A percentile compares a stretch with the other conserved stretches of the same genome.
phyloP scores from a whole-genome alignment of 2,329 filamentous ascomycete species.

The Ceratocystis huliohia region DNA sequence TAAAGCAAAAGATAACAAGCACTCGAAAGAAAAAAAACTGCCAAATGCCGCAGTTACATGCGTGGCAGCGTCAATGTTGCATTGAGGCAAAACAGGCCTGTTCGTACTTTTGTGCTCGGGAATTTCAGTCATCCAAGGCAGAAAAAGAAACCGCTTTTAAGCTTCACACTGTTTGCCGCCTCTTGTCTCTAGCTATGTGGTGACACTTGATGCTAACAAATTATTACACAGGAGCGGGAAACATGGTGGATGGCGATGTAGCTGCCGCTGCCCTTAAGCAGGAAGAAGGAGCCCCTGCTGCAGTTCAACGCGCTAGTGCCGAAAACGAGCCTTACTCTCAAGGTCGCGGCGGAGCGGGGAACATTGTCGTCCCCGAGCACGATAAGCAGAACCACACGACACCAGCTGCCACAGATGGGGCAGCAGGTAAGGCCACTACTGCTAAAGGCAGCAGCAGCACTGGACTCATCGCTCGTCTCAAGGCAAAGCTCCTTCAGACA shows the following conservation, averaged over 20 bases:
- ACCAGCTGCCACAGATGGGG: conserved; percentile 25
- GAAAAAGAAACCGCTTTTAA: neutral
- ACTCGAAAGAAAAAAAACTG: neutral
- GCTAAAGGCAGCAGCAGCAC: conserved; percentile 32
- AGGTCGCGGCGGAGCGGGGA: conserved; percentile 48
- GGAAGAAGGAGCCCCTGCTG: conserved; percentile 41
- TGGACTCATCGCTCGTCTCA: neutral
- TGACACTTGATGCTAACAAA: conserved; percentile 3
- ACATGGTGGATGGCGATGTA: conserved; percentile 41
- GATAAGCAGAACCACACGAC: conserved; percentile 25
- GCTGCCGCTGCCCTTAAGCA: conserved; percentile 34
- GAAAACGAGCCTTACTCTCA: conserved; percentile 40
- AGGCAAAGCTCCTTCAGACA: conserved; percentile 4
- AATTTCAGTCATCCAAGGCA: too few relatives aligned
- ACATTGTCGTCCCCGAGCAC: conserved; percentile 34
- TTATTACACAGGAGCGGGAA: conserved; percentile 39
- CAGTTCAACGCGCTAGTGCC: conserved; percentile 37
- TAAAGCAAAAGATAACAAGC: neutral
- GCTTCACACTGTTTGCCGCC: neutral
- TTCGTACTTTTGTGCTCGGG: neutral
- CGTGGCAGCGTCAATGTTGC: neutral
- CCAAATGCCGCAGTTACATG: conserved; percentile 1
- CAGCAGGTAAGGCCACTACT: conserved; percentile 37
- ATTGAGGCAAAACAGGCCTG: conserved; percentile 13
- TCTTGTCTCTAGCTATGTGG: neutral